Conservation (phyloP, 192 early-diverging fungal genomes). For the Coemansia sp. region DNA sequence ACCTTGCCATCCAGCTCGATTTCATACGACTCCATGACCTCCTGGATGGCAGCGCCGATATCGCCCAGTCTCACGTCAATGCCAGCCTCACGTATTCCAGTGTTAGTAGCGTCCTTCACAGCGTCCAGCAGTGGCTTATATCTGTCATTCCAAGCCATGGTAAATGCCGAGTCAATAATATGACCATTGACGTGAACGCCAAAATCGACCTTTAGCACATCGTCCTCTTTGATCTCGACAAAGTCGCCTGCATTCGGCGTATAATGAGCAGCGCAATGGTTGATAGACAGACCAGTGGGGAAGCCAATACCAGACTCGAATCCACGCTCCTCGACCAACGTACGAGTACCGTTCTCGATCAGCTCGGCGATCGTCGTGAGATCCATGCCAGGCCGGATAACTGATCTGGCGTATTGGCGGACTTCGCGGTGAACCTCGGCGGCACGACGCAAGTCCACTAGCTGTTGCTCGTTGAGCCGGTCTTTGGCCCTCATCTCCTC, state of each 20-base stretch:
- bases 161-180: constrained; percentile 96
- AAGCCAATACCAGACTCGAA: constrained; percentile 88
- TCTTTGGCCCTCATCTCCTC: constrained; percentile 92
- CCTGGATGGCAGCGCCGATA: constrained; percentile 93
- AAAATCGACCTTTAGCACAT: constrained; percentile 97
- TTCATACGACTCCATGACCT: constrained; percentile 99
- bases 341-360: constrained; percentile 94
- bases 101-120: constrained; percentile 94
- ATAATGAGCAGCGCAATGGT: constrained; percentile 95
- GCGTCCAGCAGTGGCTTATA: constrained; percentile 85
- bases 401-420: constrained; percentile 72
- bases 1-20: constrained; percentile 93
- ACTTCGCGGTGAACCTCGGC: constrained; percentile 97
- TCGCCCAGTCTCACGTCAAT: constrained; percentile 95
- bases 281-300: constrained; percentile 91
- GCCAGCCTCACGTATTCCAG: constrained; percentile 91
- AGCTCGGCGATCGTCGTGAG: constrained; percentile 90
- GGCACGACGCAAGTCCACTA: constrained; percentile 80
- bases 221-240: constrained; percentile 81
- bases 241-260: constrained; percentile 97
- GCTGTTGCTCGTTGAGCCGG: constrained; percentile 65
- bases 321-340: constrained; percentile 82
- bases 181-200: constrained; percentile 90
- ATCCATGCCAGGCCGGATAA: constrained; percentile 92
- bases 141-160: constrained; percentile 86